Evolutionary conservation across 2,329 filamentous ascomycete species (phyloP).

Genomic region (Colletotrichum endophyticum): DNA sequence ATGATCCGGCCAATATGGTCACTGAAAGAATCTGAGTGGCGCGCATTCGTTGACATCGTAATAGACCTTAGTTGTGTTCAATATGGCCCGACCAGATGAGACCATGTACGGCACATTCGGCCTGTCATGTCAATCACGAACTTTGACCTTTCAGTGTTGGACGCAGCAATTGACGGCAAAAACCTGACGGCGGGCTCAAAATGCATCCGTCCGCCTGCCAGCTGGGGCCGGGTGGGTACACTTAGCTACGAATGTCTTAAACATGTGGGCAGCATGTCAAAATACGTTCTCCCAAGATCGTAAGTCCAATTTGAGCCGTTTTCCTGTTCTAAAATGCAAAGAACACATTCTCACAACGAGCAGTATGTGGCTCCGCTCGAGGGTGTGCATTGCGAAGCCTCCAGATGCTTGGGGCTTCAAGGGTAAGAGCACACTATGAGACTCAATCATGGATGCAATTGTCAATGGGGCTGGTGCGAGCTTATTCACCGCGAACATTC

Average conservation of each 20-base stretch:
- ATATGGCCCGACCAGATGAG: not conserved
- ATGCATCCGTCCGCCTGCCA: not conserved
- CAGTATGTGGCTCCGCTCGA: not conserved
- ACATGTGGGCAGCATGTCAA: not conserved
- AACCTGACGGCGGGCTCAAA: not conserved
- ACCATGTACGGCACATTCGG: not conserved
- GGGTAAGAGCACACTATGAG: not conserved
- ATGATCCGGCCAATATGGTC: not conserved
- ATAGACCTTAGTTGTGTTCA: rapidly evolving
- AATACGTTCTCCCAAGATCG: not conserved
- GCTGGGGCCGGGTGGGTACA: not conserved
- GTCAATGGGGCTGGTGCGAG: not conserved
- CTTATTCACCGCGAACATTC: not conserved
- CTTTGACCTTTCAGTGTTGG: not conserved
- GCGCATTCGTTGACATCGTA: not conserved
- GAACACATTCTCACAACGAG: not conserved
- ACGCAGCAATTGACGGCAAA: not conserved
- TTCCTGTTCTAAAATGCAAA: not conserved
- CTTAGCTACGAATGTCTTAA: no score
- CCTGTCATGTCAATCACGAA: not conserved
- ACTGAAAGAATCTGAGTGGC: rapidly evolving
- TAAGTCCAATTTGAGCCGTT: not conserved
- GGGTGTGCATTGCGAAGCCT: not conserved
- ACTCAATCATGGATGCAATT: not conserved
- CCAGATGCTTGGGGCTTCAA: not conserved